These are phyloP conservation scores for Plasmodium sp. DNA, from an alignment of 169 alveolate species.

Conservation along the genomic window DNA sequence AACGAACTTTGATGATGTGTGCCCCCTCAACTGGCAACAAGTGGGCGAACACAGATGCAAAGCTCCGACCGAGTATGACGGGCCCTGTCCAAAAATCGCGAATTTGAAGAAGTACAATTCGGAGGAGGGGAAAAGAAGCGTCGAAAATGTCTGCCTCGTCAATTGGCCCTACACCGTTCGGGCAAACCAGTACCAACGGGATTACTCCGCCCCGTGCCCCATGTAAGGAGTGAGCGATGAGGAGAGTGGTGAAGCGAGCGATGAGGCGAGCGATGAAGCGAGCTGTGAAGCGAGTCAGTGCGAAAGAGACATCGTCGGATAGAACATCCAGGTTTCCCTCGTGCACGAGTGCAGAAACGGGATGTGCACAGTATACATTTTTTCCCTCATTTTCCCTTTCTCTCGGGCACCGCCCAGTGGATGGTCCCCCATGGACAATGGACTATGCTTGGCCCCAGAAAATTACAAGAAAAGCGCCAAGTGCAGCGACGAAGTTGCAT, in stretches of 20 bases:
- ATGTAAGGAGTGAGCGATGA: conserved; percentile 21
- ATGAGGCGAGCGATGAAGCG: neutral
- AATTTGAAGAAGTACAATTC: conserved; percentile 57
- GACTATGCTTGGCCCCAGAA: conserved; percentile 44
- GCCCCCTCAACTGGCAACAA: conserved; percentile 38
- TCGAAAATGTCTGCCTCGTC: conserved; percentile 57
- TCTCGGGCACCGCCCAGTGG: conserved; percentile 16
- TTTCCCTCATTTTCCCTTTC: neutral
- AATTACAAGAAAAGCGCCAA: conserved; percentile 32
- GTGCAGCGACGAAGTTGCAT: conserved; percentile 45
- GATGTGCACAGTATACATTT: neutral
- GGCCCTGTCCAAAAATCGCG: conserved; percentile 41
- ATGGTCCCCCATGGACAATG: conserved; percentile 46
- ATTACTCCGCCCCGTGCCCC: conserved; percentile 43
- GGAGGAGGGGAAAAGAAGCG: conserved; percentile 16
- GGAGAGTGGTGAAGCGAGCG: neutral
- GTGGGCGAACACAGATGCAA: conserved; percentile 24
- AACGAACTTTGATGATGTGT: conserved; percentile 32
- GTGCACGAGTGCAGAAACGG: neutral
- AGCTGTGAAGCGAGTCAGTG: neutral
- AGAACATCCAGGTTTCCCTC: neutral
- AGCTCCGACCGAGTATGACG: conserved; percentile 53
- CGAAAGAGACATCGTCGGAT: neutral
- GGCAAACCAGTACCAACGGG: conserved; percentile 22
- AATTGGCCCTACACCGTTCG: conserved; percentile 54